Evolutionary conservation across 768 basidiomycete genomes (phyloP), one percentile per base, ranked within the genome.

Genomic region (Lactarius indigo): DNA sequence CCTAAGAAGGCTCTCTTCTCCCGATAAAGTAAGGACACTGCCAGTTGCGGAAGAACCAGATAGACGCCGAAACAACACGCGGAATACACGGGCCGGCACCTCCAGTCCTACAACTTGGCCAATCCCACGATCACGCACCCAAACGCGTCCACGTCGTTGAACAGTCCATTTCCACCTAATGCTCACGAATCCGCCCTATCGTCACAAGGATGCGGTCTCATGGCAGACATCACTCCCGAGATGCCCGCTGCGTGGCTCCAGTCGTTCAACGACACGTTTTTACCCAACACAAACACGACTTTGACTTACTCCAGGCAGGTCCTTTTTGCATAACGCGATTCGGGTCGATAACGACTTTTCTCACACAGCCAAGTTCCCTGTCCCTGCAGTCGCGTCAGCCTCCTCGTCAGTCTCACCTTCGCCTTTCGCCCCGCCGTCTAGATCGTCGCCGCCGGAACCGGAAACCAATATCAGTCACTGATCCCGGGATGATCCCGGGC

Each of bases 201-300:
- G 3, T 50, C 56, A 26, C 61, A 69, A 56, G 68, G 63, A 37
- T 58, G 58, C 66, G 68, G 68, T 9, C 10, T 10, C 33, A 12
- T 35, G 33, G 31, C 41, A 13, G 68, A 69, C n/a, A 66, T 64
- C 0, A 47, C 31, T 6, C 31, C 58, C 23, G 64, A 6, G 68
- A 69, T 41, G 68, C 59, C 58, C 44, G 39, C 37, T 50, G 61
- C 52, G 41, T 66, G 66, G 61, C 7, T 52, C 4, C 41, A n/a
- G 9, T 15, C 28, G 10, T 6, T 15, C 18, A 57, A 55, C 15
- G 47, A 62, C 59, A 42, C 64, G 64, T 61, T 42, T 44, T 18
- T 23, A 2, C 26, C 26, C 20, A 57, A 44, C 3, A 35, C 15
- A 26, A 58, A 59, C 52, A n/a, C 52, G 58, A 42, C 13, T 30